phyloP scores from a whole-genome alignment of 1,284 basidiomycete species.

The Tilletia caries region DNA sequence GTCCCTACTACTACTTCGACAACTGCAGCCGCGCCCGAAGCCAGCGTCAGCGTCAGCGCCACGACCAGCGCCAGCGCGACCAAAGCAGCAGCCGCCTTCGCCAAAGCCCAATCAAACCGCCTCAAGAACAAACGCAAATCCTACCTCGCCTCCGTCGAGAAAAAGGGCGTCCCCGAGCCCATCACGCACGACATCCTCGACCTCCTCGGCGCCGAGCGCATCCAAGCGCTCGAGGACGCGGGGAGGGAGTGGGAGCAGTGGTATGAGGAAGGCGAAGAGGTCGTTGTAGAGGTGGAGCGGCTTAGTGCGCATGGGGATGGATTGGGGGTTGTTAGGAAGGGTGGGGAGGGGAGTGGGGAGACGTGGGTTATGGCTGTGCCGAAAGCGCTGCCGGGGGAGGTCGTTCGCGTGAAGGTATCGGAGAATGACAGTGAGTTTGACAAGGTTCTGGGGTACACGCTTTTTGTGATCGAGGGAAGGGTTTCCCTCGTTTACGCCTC shows the following conservation, averaged over 20 bases:
- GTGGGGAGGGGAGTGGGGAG: not conserved
- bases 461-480: conserved; percentile 29
- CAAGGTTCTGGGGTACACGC: conserved; percentile 23
- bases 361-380: conserved; percentile 48
- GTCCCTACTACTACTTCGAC: too few species aligned
- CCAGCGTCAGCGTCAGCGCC: not conserved
- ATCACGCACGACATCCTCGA: conserved; percentile 48
- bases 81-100: not conserved
- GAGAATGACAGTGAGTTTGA: conserved; percentile 42
- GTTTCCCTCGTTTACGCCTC: not conserved
- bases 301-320: conserved; percentile 45
- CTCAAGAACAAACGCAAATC: conserved; percentile 41
- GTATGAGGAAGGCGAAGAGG: conserved; percentile 32
- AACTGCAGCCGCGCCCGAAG: too few species aligned
- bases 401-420: conserved; percentile 33
- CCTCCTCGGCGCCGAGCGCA: conserved; percentile 35
- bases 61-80: not conserved
- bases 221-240: conserved; percentile 35
- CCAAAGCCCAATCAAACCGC: conserved; percentile 15
- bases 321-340: not conserved
- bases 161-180: conserved; percentile 44
- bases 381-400: conserved; percentile 42
- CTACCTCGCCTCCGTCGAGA: conserved; percentile 37
- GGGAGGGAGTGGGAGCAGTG: conserved; percentile 36
- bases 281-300: conserved; percentile 36